Base-by-base conservation (phyloP, 2,329 filamentous ascomycete genomes). In the Teratosphaeria gauchensis region DNA sequence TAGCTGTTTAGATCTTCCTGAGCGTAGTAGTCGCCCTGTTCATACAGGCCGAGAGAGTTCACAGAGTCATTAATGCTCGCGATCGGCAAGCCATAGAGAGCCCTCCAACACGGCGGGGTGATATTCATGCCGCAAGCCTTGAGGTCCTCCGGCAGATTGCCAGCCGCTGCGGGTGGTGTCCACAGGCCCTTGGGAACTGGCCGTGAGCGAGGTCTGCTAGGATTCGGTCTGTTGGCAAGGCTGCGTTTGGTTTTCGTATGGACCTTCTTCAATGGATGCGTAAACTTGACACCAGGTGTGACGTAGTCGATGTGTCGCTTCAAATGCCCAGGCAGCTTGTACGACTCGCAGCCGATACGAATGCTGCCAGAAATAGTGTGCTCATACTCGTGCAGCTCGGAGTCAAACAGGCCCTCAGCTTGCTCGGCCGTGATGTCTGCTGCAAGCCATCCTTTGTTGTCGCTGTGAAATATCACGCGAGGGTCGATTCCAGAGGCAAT, bases 401-500 rank as follows among this genome's bases (percentile, higher is more conserved):
- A 2, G 5, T 30, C 33, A 33, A 56, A 51, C 16, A 56, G 46
- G 21, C 30, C 4, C 31, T 56, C 55, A 31, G 46, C 55, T 7
- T 56, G 38, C 31, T 56, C n/a, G 5, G 55, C 55, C 24, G 38
- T 7, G 7, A 48, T 32, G 31, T 56, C 55, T n/a, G 35, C 35
- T 12, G 55, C 55, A 3, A 56, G 35, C 55, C 55, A 56, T 33
- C 55, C 42, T 35, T 53, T 56, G 33, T 51, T 56, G 42, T 58
- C 42, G 33, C 51, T 58, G 53, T 61, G 48, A n/a, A 33, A 51
- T 31, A 38, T 38, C 7, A 52, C 30, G 16, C 42, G 21, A 11
- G 16, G n/a, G 51, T 57, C 55, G 33, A 72, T 69, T 14, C 71
- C 67, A 14, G 69, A 64, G 31, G 57, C 61, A 1, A 65, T 28